phyloP scores from a whole-genome alignment of 2,329 filamentous ascomycete species.

The Arthrobotrys megalospora region DNA sequence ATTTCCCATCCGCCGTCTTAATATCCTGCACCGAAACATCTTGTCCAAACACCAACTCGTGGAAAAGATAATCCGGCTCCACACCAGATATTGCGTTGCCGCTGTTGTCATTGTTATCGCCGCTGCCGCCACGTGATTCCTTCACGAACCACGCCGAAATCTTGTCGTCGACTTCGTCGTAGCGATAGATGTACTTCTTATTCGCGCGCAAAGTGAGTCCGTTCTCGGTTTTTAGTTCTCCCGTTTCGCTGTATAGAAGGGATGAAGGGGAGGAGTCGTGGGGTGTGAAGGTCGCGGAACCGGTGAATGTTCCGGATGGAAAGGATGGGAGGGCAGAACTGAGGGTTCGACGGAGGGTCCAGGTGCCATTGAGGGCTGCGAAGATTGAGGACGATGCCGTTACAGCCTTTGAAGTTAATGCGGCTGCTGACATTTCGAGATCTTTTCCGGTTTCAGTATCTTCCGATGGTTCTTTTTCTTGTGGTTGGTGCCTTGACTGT shows the following conservation, averaged over 20 bases:
- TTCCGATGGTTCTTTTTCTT: no score
- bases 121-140: slow-evolving; percentile 21
- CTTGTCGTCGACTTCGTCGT: slow-evolving; percentile 29
- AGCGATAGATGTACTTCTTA: slow-evolving; percentile 51
- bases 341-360: slow-evolving; percentile 41
- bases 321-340: slow-evolving; percentile 37
- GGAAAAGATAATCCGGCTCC: slow-evolving; percentile 46
- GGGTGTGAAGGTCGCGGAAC: slow-evolving; percentile 35
- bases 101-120: slow-evolving; percentile 1
- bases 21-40: not conserved
- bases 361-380: slow-evolving; percentile 28
- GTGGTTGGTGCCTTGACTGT: no score
- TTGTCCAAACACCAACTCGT: slow-evolving; percentile 28
- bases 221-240: slow-evolving; percentile 35
- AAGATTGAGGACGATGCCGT: slow-evolving; percentile 22
- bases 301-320: slow-evolving; percentile 47
- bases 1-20: slow-evolving; percentile 17
- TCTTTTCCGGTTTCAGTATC: no score
- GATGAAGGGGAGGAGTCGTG: not conserved
- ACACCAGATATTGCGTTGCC: slow-evolving; percentile 33
- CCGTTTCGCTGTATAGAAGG: slow-evolving; percentile 39
- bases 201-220: slow-evolving; percentile 38
- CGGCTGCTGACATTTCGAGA: not conserved
- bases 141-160: slow-evolving; percentile 50
- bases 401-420: not conserved